Percentiles rank a stretch among this genome's conserved stretches.
Conservation (phyloP, 2,329 filamentous ascomycete genomes). For the Fusarium sp. region DNA sequence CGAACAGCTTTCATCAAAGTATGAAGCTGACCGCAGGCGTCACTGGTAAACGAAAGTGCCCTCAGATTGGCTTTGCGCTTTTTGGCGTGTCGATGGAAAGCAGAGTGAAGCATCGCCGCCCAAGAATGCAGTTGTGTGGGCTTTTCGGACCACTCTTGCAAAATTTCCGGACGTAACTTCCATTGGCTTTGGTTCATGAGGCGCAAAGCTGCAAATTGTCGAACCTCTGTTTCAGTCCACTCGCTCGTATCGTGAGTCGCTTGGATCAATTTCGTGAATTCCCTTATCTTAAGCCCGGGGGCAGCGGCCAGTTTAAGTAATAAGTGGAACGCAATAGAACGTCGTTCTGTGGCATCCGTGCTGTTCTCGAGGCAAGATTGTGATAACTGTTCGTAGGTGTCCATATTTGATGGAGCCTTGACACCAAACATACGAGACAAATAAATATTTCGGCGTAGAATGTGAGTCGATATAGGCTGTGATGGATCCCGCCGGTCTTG, state of each 20-base stretch:
- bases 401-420: not conserved
- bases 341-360: constrained; percentile 3
- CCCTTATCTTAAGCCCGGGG: not conserved
- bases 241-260: not conserved
- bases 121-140: constrained; percentile 5
- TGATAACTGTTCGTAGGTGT: not conserved
- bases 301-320: constrained; percentile 21
- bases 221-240: constrained; percentile 18
- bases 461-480: not conserved
- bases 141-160: constrained; percentile 3
- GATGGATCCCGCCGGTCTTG: not conserved
- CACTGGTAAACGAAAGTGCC: constrained; percentile 4
- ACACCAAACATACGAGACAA: constrained; percentile 9
- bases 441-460: constrained; percentile 19
- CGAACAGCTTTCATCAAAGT: constrained; percentile 14
- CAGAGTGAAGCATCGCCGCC: constrained; percentile 9
- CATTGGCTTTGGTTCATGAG: constrained; percentile 8
- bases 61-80: constrained; percentile 11
- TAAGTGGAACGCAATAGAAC: constrained; percentile 18
- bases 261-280: constrained; percentile 6
- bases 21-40: constrained; percentile 20
- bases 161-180: constrained; percentile 7
- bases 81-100: constrained; percentile 4
- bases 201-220: constrained; percentile 18
- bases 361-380: constrained; percentile 6